These are phyloP conservation scores for Salix arbutifolia DNA, from an alignment of 345 rosid genomes.

Conservation along the genomic window DNA sequence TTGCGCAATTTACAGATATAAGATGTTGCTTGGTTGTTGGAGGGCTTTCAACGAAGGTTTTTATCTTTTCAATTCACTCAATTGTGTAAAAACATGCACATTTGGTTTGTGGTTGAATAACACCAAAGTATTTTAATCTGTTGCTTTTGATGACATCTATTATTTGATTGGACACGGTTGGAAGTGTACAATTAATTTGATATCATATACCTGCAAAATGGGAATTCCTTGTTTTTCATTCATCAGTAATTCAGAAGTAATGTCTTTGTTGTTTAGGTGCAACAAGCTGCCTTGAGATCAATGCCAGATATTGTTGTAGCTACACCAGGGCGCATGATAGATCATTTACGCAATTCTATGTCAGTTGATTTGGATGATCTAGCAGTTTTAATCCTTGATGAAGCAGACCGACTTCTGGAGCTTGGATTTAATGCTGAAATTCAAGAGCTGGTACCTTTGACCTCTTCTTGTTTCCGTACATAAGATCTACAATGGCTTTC, in stretches of 20 bases:
- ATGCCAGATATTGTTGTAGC: slow-evolving; percentile 98
- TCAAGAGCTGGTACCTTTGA: slow-evolving; percentile 67
- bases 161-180: no score
- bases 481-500: background rate
- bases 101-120: background rate
- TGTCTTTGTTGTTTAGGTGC: slow-evolving; percentile 45
- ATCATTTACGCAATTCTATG: slow-evolving; percentile 93
- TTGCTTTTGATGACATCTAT: background rate
- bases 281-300: slow-evolving; percentile 83
- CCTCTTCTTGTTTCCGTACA: slow-evolving; percentile 1
- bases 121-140: background rate
- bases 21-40: slow-evolving; percentile 91
- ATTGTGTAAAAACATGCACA: background rate
- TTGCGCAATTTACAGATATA: slow-evolving; percentile 83
- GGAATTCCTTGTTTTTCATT: background rate
- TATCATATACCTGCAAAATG: background rate
- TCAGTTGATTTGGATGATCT: slow-evolving; percentile 90
- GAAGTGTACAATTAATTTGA: no score
- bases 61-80: slow-evolving; percentile 1
- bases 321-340: slow-evolving; percentile 96
- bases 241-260: background rate
- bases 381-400: slow-evolving; percentile 88
- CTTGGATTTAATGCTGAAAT: slow-evolving; percentile 94
- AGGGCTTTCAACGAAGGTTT: slow-evolving; percentile 85
- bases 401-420: slow-evolving; percentile 96